A percentile compares a stretch with the other conserved stretches of the same genome.
phyloP scores from a whole-genome alignment of 1,284 basidiomycete species.

The Cryptococcus sp. region DNA sequence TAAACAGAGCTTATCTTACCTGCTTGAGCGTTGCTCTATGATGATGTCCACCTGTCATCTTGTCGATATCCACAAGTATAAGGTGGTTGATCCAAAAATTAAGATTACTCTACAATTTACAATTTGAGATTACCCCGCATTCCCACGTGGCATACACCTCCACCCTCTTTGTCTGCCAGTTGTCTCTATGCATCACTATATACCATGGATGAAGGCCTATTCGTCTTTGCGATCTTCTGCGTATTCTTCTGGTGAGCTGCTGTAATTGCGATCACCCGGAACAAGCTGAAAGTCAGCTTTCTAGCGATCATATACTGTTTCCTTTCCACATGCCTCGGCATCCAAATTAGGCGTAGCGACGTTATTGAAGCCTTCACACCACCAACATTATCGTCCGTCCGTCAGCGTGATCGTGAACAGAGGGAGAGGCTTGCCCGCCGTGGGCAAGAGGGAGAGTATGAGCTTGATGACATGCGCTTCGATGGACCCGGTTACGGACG shows the following conservation, averaged over 20 bases:
- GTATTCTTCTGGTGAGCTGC: slow-evolving; percentile 29
- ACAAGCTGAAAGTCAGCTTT: slow-evolving; percentile 16
- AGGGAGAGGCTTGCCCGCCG: slow-evolving; percentile 2
- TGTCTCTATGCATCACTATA: too few relatives aligned
- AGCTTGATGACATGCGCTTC: slow-evolving; percentile 18
- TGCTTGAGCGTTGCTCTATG: slow-evolving; percentile 83
- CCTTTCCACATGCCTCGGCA: slow-evolving; percentile 42
- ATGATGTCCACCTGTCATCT: slow-evolving; percentile 49
- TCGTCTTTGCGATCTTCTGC: slow-evolving; percentile 31
- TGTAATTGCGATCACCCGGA: background rate
- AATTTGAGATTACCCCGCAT: too few relatives aligned
- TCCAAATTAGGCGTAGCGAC: slow-evolving; percentile 36
- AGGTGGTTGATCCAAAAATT: background rate
- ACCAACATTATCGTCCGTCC: slow-evolving; percentile 9
- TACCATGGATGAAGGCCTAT: slow-evolving; percentile 38
- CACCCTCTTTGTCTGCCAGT: too few relatives aligned
- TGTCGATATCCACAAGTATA: background rate
- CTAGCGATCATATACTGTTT: slow-evolving; percentile 42
- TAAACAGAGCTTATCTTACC: slow-evolving; percentile 48
- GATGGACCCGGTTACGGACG: slow-evolving; percentile 4
- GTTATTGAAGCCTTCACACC: slow-evolving; percentile 30
- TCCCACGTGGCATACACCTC: too few relatives aligned
- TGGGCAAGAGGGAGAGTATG: slow-evolving; percentile 11
- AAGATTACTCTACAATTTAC: too few relatives aligned
- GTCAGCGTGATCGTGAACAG: slow-evolving; percentile 11